Evolutionary conservation across 2,329 filamentous ascomycete genomes (phyloP).

Genomic region (Paecilomyces dactylethromorphus): DNA sequence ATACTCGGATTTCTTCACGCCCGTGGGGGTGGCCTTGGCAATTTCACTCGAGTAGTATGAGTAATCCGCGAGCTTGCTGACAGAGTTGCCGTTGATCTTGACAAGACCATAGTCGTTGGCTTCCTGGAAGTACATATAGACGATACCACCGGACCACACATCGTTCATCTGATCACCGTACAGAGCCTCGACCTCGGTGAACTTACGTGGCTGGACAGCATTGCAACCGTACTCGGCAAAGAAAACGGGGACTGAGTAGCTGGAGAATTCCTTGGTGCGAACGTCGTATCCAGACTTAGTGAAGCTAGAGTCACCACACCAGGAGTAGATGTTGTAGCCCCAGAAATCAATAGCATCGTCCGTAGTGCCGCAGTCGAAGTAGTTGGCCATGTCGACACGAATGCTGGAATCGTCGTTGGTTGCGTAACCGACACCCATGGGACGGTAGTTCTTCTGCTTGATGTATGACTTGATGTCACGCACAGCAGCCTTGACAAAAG

Average conservation of each 20-base stretch:
- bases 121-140: slow-evolving; percentile 98
- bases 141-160: slow-evolving; percentile 92
- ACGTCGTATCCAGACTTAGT: slow-evolving; percentile 69
- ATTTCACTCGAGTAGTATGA: slow-evolving; percentile 64
- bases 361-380: slow-evolving; percentile 81
- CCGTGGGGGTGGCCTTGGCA: slow-evolving; percentile 58
- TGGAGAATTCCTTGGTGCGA: slow-evolving; percentile 77
- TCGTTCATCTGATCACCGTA: slow-evolving; percentile 74
- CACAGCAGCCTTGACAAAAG: slow-evolving; percentile 95
- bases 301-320: slow-evolving; percentile 85
- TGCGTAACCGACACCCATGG: slow-evolving; percentile 88
- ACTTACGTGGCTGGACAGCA: slow-evolving; percentile 62
- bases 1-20: slow-evolving; percentile 63
- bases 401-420: slow-evolving; percentile 87
- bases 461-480: slow-evolving; percentile 96
- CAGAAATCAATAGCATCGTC: slow-evolving; percentile 81
- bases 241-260: slow-evolving; percentile 92
- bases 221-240: slow-evolving; percentile 99
- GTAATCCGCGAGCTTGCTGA: slow-evolving; percentile 68
- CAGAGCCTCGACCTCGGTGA: slow-evolving; percentile 77
- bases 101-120: slow-evolving; percentile 70
- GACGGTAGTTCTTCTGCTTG: slow-evolving; percentile 66
- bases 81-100: slow-evolving; percentile 60
- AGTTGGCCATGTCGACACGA: slow-evolving; percentile 73
- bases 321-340: slow-evolving; percentile 99